Conservation (phyloP, 2,329 filamentous ascomycete genomes). For the Sporothrix protearum region DNA sequence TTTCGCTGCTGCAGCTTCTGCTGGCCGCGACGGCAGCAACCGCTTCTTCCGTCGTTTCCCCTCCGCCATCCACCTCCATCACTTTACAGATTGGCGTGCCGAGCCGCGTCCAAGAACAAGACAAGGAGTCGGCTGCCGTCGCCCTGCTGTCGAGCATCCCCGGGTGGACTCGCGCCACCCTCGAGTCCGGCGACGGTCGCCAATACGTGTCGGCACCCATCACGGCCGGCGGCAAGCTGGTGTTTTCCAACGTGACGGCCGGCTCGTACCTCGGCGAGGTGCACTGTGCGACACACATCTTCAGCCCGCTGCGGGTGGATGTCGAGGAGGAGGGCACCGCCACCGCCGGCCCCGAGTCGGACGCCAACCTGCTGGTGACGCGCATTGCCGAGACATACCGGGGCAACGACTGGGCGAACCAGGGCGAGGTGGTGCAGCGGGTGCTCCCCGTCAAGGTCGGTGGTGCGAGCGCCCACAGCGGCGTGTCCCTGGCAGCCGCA, state of each 20-base stretch:
- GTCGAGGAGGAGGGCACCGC: constrained; percentile 39
- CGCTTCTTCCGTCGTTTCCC: background rate
- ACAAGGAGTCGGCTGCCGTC: constrained; percentile 7
- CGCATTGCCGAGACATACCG: constrained; percentile 77
- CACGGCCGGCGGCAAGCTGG: constrained; percentile 65
- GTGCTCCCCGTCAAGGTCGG: constrained; percentile 31
- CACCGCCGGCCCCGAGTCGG: constrained; percentile 21
- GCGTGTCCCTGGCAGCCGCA: too few species aligned
- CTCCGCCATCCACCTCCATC: constrained; percentile 20
- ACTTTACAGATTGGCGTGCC: constrained; percentile 26
- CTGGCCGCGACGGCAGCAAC: constrained; percentile 16
- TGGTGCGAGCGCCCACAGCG: background rate
- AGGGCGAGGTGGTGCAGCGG: constrained; percentile 59
- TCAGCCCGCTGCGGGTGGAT: constrained; percentile 78
- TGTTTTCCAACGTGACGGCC: constrained; percentile 66
- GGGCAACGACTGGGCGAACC: constrained; percentile 86
- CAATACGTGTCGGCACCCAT: constrained; percentile 57
- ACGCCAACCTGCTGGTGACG: constrained; percentile 45
- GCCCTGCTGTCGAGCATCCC: constrained; percentile 41
- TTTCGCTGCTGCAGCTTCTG: constrained; percentile 17
- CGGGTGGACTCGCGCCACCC: constrained; percentile 63
- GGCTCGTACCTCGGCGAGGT: constrained; percentile 82
- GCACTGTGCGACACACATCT: constrained; percentile 68
- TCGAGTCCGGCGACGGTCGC: constrained; percentile 59
- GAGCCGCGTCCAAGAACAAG: constrained; percentile 1